These are phyloP conservation scores for Boletus rex-veris DNA, from an alignment of 768 basidiomycete genomes.

Conservation along the genomic window DNA sequence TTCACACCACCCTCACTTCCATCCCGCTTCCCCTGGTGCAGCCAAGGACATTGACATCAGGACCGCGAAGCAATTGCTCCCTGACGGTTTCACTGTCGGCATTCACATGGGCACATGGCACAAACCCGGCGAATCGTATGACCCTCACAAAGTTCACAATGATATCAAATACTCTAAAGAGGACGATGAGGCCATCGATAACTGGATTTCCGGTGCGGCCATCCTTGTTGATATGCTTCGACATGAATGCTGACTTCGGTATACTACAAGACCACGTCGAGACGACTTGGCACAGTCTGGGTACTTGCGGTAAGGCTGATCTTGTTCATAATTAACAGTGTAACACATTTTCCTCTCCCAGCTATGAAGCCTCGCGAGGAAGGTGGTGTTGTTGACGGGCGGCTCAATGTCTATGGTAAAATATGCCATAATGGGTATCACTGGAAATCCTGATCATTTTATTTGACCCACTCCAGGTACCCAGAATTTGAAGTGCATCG, in stretches of 20 bases:
- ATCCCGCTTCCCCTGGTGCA: conserved; percentile 62
- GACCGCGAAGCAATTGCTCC: conserved; percentile 60
- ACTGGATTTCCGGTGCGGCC: conserved; percentile 46
- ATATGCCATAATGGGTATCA: too few species aligned
- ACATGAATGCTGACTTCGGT: background rate
- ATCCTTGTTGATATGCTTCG: background rate
- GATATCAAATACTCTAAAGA: conserved; percentile 64
- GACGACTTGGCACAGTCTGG: conserved; percentile 75
- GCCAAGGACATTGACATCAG: conserved; percentile 60
- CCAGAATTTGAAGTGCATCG: conserved; percentile 62
- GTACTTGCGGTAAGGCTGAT: conserved; percentile 33
- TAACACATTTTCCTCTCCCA: background rate
- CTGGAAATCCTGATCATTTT: too few species aligned
- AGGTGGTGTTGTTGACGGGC: conserved; percentile 59
- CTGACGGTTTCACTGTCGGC: conserved; percentile 60
- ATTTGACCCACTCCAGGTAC: conserved; percentile 37
- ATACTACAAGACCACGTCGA: conserved; percentile 54
- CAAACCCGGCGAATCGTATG: conserved; percentile 49
- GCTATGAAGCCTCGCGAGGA: conserved; percentile 60
- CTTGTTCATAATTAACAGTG: background rate
- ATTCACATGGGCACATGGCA: conserved; percentile 75
- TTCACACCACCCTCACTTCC: conserved; percentile 73
- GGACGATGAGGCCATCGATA: conserved; percentile 69
- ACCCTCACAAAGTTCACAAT: conserved; percentile 55
- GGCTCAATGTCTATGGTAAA: conserved; percentile 50